These are phyloP conservation scores for Penicillium maclennaniae DNA, from an alignment of 495 filamentous ascomycete genomes.

Conservation along the genomic window DNA sequence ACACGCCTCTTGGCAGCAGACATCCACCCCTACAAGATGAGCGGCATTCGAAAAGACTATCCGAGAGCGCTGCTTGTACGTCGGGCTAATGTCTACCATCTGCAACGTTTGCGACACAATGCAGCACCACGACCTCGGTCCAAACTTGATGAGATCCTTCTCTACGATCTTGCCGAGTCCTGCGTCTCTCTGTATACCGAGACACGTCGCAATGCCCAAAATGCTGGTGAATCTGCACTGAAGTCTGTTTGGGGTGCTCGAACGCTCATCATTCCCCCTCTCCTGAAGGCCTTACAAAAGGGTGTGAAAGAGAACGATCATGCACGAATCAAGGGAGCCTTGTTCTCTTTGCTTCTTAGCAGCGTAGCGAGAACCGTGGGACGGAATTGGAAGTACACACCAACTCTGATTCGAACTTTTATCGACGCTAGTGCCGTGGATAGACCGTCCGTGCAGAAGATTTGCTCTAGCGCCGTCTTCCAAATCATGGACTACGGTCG, in stretches of 20 bases:
- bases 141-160: conserved; percentile 73
- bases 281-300: conserved; percentile 73
- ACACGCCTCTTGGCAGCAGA: conserved; percentile 78
- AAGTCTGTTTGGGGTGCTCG: conserved; percentile 84
- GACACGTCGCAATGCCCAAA: conserved; percentile 88
- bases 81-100: conserved; percentile 88
- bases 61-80: conserved; percentile 84
- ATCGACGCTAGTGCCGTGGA: conserved; percentile 87
- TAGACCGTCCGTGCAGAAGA: conserved; percentile 87
- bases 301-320: conserved; percentile 81
- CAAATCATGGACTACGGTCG: conserved; percentile 89
- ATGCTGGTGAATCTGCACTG: conserved; percentile 87
- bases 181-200: conserved; percentile 94
- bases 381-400: conserved; percentile 89
- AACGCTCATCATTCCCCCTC: conserved; percentile 79
- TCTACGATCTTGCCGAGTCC: conserved; percentile 86
- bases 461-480: conserved; percentile 75
- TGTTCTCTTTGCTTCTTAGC: conserved; percentile 86
- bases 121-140: conserved; percentile 80
- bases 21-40: conserved; percentile 88
- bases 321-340: conserved; percentile 86
- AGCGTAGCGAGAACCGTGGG: conserved; percentile 83
- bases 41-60: conserved; percentile 86
- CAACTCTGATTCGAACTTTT: conserved; percentile 78
- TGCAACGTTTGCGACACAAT: conserved; percentile 90